A percentile compares a stretch with the other conserved stretches of the same genome.
phyloP scores from a whole-genome alignment of 2,329 filamentous ascomycete species.

The Coniochaeta sp. region DNA sequence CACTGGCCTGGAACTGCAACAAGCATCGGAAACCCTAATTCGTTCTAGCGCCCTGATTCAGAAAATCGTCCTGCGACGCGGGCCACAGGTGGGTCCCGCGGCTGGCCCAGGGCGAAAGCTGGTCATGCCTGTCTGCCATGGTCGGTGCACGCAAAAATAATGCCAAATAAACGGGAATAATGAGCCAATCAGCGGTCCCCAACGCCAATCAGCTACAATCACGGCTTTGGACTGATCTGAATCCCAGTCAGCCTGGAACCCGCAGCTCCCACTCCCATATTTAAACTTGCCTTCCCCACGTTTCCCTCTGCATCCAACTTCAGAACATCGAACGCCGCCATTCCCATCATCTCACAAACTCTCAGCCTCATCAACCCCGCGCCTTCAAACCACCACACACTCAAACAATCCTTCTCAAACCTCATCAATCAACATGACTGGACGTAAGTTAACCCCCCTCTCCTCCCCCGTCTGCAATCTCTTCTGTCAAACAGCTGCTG shows the following conservation, averaged over 20 bases:
- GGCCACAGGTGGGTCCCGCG: too few species aligned
- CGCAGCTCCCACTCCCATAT: conserved; percentile 13
- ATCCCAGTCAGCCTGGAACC: conserved; percentile 6
- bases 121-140: too few species aligned
- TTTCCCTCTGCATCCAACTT: conserved; percentile 10
- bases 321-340: conserved; percentile 4
- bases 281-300: conserved; percentile 21
- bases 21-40: not conserved
- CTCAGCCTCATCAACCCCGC: conserved; percentile 12
- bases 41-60: not conserved
- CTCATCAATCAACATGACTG: conserved; percentile 55
- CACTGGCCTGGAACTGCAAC: too few species aligned
- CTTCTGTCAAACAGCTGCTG: too few species aligned
- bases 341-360: conserved; percentile 8
- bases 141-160: not conserved
- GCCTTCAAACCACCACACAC: conserved; percentile 23
- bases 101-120: not conserved
- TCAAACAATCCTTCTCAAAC: conserved; percentile 12
- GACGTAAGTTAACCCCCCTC: conserved; percentile 42
- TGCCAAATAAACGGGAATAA: not conserved
- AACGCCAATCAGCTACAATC: not conserved
- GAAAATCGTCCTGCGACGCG: not conserved
- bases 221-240: conserved; percentile 9
- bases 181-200: not conserved
- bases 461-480: too few species aligned